Conservation (phyloP, 257 asterid species). For the Solanum chiquidenum region DNA sequence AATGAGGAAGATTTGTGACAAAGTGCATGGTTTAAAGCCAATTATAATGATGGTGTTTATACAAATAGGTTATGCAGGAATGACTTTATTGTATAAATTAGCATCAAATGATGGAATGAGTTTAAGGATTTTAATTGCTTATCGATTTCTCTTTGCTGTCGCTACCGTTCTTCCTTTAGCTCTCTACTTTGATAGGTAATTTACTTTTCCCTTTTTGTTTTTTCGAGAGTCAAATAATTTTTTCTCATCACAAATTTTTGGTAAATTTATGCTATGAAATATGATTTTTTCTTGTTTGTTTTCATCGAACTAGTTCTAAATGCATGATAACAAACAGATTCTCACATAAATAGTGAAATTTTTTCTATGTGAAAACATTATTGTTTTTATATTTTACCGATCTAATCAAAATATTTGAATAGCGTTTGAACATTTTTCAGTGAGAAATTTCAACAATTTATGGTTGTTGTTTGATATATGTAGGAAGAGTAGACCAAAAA, state of each 20-base stretch:
- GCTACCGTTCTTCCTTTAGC: constrained; percentile 53
- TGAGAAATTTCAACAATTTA: too few species aligned
- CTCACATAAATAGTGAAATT: too few species aligned
- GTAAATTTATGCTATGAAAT: too few species aligned
- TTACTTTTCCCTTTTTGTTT: background rate
- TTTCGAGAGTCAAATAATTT: background rate
- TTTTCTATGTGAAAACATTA: too few species aligned
- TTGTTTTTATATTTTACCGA: background rate
- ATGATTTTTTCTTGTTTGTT: too few species aligned
- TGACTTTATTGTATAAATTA: constrained; percentile 38
- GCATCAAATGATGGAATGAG: constrained; percentile 37
- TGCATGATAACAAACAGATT: background rate
- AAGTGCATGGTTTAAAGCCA: constrained; percentile 46
- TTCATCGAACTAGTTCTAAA: too few species aligned
- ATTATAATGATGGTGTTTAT: constrained; percentile 40
- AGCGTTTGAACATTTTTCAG: too few species aligned
- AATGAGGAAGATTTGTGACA: constrained; percentile 26
- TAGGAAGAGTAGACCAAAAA: constrained; percentile 38
- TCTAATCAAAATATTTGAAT: background rate
- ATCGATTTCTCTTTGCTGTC: constrained; percentile 54
- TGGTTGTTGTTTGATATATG: background rate
- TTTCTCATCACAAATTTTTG: too few species aligned
- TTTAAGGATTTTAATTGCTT: constrained; percentile 44
- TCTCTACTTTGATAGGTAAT: constrained; percentile 24
- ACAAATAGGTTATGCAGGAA: constrained; percentile 31